These are phyloP conservation scores for Russula vinacea DNA, from an alignment of 768 basidiomycete species.

Conservation along the genomic window DNA sequence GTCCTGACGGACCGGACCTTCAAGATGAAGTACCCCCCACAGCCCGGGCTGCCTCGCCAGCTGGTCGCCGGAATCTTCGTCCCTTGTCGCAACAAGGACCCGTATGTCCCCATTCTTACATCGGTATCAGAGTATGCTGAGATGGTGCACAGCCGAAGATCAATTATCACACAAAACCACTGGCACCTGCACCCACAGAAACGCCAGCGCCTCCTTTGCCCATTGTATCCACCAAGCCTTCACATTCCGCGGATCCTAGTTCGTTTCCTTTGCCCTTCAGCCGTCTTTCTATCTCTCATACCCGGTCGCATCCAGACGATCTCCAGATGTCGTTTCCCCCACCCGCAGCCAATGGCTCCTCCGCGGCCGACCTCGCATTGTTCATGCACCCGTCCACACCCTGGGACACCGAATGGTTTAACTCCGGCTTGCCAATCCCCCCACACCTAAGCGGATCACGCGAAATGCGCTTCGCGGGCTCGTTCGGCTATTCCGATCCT, in stretches of 20 bases:
- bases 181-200: not conserved
- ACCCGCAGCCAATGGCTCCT: constrained; percentile 36
- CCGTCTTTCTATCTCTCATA: not conserved
- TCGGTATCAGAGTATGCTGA: not conserved
- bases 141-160: constrained; percentile 21
- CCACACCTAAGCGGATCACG: constrained; percentile 37
- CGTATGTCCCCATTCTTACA: not conserved
- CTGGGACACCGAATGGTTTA: constrained; percentile 47
- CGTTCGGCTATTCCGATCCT: constrained; percentile 36
- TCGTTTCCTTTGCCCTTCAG: not conserved
- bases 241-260: constrained; percentile 3
- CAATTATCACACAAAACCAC: constrained; percentile 24
- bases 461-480: constrained; percentile 34
- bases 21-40: not conserved
- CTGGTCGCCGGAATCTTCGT: constrained; percentile 16
- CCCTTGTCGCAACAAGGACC: constrained; percentile 15
- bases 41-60: not conserved
- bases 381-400: constrained; percentile 44
- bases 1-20: not conserved
- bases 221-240: not conserved
- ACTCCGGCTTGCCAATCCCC: constrained; percentile 34
- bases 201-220: not conserved
- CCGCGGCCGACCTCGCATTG: constrained; percentile 44
- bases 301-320: constrained; percentile 13
- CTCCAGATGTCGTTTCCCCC: constrained; percentile 40